Base-by-base conservation (phyloP, 1,139 yeast species). In the Kodamaea suecica region DNA sequence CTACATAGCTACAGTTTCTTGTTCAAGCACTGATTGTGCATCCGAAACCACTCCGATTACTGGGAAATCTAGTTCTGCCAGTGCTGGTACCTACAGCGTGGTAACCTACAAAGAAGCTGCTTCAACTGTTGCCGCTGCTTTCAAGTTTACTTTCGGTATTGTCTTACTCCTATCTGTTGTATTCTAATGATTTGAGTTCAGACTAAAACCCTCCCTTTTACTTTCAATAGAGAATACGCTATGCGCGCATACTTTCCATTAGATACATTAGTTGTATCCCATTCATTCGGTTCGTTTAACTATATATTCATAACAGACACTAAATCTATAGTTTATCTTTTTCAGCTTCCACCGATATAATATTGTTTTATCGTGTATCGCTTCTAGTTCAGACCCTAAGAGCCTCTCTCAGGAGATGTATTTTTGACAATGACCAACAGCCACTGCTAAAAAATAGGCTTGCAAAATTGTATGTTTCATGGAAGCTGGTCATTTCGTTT, bases 41-140 rank as follows among this genome's bases (percentile, higher is more conserved):
- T n/a, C 28, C 14, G 11, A 14, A 17, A 25, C 28, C 7, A 17
- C 17, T n/a, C 7, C 28, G 11, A 17, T 5, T 25, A 25, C 17
- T 13, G 11, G 8, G 21, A 6, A 27, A 17, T 27, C 30, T 4
- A 27, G 30, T n/a, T 33, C 36, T 17, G 32, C 30, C 7, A 10
- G 6, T 11, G 12, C 29, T 14, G 36, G 29, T 17, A 20, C 32
- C 9, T 20, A 29, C 25, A 15, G 17, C n/a, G 17, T 33, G 10
- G n/a, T 29, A n/a, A 13, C 36, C 16, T 33, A 23, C 17, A 32
- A 33, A 24, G 16, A 33, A 13, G 20, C 32, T 6, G 36, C 32
- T 12, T 19, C 36, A n/a, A 11, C 27, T 15, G 3, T 26, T 5
- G 14, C 21, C n/a, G n/a, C n/a, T 13, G 29, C 25, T 11, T 33